Conservation (phyloP, 2,329 filamentous ascomycete genomes). For the Penicillium sp. region DNA sequence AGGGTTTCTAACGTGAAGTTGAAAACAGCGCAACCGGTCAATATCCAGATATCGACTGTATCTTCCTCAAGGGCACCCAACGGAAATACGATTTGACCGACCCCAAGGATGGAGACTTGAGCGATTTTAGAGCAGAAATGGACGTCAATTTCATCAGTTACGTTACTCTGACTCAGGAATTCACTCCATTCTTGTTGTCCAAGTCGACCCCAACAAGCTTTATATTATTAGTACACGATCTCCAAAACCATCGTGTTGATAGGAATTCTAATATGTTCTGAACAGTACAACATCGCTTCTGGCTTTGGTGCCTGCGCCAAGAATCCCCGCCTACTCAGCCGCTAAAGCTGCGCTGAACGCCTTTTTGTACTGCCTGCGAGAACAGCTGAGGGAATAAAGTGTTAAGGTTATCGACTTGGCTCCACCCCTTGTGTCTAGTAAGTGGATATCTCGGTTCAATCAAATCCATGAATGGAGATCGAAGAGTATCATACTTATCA, state of each 20-base stretch:
- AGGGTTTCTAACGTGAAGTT: neutral
- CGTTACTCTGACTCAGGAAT: constrained; percentile 12
- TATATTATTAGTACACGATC: neutral
- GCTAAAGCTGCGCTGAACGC: constrained; percentile 25
- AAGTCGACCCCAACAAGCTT: neutral
- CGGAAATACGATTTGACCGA: constrained; percentile 20
- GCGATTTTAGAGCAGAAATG: constrained; percentile 19
- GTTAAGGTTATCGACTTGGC: neutral
- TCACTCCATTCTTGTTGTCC: neutral
- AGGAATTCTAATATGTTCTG: neutral
- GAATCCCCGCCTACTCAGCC: constrained; percentile 54
- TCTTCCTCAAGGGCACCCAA: constrained; percentile 22
- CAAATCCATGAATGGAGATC: neutral
- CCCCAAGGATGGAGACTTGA: constrained; percentile 17
- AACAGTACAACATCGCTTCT: constrained; percentile 46
- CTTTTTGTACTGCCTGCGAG: neutral
- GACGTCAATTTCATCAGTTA: constrained; percentile 17
- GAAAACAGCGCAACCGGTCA: constrained; percentile 5
- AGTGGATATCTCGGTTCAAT: neutral
- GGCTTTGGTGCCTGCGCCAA: constrained; percentile 49
- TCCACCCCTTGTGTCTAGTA: constrained; percentile 5
- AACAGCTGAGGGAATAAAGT: neutral
- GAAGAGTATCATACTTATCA: neutral
- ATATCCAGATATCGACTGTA: constrained; percentile 18
- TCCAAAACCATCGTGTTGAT: no score